Evolutionary conservation across 169 alveolate species (phyloP), one percentile per base, ranked within the genome.

Genomic region (Plasmodium relictum): DNA sequence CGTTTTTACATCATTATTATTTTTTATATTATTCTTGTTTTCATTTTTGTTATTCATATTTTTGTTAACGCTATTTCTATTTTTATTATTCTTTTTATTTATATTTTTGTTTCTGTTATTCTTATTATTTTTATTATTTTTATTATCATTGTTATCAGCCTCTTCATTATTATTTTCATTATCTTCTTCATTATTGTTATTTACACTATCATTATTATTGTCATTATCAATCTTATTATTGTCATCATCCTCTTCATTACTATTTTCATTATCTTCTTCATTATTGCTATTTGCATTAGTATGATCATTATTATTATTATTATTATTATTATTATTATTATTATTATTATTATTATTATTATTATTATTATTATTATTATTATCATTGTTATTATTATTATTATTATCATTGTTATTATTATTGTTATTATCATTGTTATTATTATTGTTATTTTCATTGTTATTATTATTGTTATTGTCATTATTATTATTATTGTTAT

Each of bases 391-490:
- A 16, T 31, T 31, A 26, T 61, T 58, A 37, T 54, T 65, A 9
- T 63, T 37, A 22, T 31, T 76, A 24, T 20, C 54, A 14, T 48
- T 80, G 42, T 71, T 66, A 16, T 71, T 68, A 16, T 14, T 44
- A 14, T 68, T 37, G 37, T 42, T 42, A 20, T 65, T 37, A 20
- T 80, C 41, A 20, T 48, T 58, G 24, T 54, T 37, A 20, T 26
- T 24, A 8, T 70, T 20, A 45, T 45, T 41, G 22, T 70, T 45
- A 22, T 70, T 45, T 16, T 26, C 45, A 42, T 26, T 70, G 9
- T 42, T 26, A 31, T 66, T 56, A 39, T 10, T 52, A 39, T 14
- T 45, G n/a, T 42, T 39, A 39, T 41, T 68, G 9, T 37, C 58
- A 0, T 20, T 54, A 16, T 14, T 14, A 14, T 16, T 54, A 54